A percentile compares a stretch with the other conserved stretches of the same genome.
phyloP scores from a whole-genome alignment of 2,329 filamentous ascomycete species.

The Penicillium expansum region DNA sequence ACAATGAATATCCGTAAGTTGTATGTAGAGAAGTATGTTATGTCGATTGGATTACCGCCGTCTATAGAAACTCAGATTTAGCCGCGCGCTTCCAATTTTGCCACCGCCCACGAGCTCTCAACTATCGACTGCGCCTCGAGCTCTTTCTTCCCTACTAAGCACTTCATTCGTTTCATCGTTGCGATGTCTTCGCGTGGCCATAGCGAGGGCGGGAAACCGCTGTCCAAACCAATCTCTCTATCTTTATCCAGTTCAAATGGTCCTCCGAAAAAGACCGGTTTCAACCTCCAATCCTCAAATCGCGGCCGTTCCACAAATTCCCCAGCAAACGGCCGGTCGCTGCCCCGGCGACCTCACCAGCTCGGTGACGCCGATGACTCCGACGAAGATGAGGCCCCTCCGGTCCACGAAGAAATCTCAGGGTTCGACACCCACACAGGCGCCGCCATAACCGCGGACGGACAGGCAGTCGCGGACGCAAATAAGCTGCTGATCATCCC shows the following conservation, averaged over 20 bases:
- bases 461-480: constrained; percentile 36
- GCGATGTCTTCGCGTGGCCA: constrained; percentile 21
- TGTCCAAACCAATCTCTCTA: constrained; percentile 40
- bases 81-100: constrained; percentile 19
- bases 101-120: constrained; percentile 23
- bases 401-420: constrained; percentile 48
- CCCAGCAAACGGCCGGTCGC: constrained; percentile 20
- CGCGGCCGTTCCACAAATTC: constrained; percentile 18
- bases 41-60: neutral
- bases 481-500: constrained; percentile 69
- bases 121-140: constrained; percentile 8
- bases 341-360: constrained; percentile 31
- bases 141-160: neutral
- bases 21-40: neutral
- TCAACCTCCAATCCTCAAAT: constrained; percentile 32
- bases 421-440: constrained; percentile 53
- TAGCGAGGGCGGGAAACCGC: neutral
- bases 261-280: constrained; percentile 31
- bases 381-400: constrained; percentile 38
- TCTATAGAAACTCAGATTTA: neutral
- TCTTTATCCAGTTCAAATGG: constrained; percentile 40
- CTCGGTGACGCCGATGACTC: constrained; percentile 54
- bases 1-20: neutral
- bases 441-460: constrained; percentile 42
- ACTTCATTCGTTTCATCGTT: neutral